phyloP scores from a whole-genome alignment of 169 alveolate species.

The Plasmodium cynomolgi region DNA sequence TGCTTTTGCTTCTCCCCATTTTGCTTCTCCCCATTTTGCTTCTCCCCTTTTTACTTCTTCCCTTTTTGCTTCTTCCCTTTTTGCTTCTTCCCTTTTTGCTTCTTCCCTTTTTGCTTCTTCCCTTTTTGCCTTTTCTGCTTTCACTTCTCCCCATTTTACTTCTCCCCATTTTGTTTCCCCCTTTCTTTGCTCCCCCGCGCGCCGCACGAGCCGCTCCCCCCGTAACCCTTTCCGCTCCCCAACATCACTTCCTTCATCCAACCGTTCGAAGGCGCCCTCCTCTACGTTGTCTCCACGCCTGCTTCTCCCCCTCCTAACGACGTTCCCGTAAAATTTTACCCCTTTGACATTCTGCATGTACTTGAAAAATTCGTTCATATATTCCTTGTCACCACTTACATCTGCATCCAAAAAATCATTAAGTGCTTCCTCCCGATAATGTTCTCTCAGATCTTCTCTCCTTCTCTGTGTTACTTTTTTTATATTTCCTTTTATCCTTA shows the following conservation, averaged over 20 bases:
- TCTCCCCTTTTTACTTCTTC: not conserved
- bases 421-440: not conserved
- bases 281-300: not conserved
- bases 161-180: not conserved
- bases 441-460: not conserved
- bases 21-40: not conserved
- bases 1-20: not conserved
- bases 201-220: not conserved
- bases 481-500: constrained; percentile 36
- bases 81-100: not conserved
- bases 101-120: not conserved
- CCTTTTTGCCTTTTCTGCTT: not conserved
- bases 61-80: not conserved
- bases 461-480: not conserved
- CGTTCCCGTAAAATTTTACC: constrained; percentile 19
- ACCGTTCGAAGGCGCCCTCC: not conserved
- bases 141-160: not conserved
- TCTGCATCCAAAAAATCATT: not conserved
- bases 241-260: not conserved
- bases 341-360: constrained; percentile 2
- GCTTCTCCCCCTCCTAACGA: not conserved
- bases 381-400: not conserved
- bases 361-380: not conserved
- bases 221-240: not conserved
- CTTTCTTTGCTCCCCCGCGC: not conserved